Base-by-base conservation (phyloP, 225 moss, liverwort and hornwort species). In the Thuidium tamariscinum region DNA sequence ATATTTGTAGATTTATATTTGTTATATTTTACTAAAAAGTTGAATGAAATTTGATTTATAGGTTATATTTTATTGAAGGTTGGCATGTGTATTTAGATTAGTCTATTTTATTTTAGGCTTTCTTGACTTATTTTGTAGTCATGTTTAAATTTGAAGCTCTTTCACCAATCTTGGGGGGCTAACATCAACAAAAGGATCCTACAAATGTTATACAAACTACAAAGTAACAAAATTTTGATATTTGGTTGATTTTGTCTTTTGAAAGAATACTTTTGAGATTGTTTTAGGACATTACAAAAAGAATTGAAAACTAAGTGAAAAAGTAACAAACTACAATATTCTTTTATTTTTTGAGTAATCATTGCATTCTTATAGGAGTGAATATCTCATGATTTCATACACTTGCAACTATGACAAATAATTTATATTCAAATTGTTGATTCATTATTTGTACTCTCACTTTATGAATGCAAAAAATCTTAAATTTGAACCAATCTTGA, bases 81-180 rank as follows among this genome's bases (percentile, higher is more conserved):
- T 10, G 46, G 6, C 17, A 0, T 15, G 1, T 42, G 13, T 26
- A 2, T 52, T 16, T 44, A 16, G 16, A 71, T 44, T 27, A 16
- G 5, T 5, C 5, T 44, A 44, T 10, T 27, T 42, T 44, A 44
- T 9, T 69, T 27, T 27, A 44, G 26, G 2, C 8, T 42, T 71
- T 71, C 9, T 42, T 42, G 41, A 15, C 4, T 42, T 15, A 1
- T 41, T 41, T 16, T 16, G 7, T 26, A 26, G 9, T 2, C 1
- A 7, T 68, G 2, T 2, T 37, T 22, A 37, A 13, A 26, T 4
- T 8, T 0, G 4, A 69, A 25, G 15, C 0, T 41, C 26, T 8
- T 42, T 9, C 2, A 26, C 5, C 1, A 16, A 0, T 26, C 5
- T 70, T 0, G 1, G 4, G 13, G 3, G 21, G 34, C 1, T 23